These are phyloP conservation scores for Inonotus hispidus DNA, from an alignment of 1,284 basidiomycete genomes.

Conservation along the genomic window DNA sequence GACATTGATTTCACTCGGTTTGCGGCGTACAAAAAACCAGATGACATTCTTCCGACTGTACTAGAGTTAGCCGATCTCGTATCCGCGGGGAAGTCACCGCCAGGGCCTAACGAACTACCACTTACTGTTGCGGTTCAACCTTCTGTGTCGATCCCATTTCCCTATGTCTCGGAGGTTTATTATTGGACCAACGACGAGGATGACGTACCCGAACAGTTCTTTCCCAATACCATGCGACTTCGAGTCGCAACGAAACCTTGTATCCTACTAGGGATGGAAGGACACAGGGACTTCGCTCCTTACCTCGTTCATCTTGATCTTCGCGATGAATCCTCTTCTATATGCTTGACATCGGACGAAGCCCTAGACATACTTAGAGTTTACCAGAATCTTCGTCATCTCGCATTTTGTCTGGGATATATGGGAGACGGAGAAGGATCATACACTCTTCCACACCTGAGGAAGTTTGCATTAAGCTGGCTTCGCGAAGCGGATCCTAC, in stretches of 20 bases:
- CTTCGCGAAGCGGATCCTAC: not conserved
- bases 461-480: constrained; percentile 6
- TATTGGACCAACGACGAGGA: constrained; percentile 3
- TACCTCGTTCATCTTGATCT: constrained; percentile 15
- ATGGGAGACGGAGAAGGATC: not conserved
- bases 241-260: constrained; percentile 11
- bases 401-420: not conserved
- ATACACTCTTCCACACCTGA: not conserved
- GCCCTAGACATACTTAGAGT: not conserved
- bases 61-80: constrained; percentile 4
- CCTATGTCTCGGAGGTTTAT: constrained; percentile 5
- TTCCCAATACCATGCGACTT: not conserved
- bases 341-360: constrained; percentile 1
- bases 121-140: constrained; percentile 5
- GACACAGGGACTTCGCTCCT: constrained; percentile 6
- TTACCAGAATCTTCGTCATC: constrained; percentile 6
- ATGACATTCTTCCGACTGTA: constrained; percentile 6
- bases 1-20: constrained; percentile 11
- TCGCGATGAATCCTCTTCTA: not conserved
- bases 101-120: not conserved
- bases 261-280: constrained; percentile 5
- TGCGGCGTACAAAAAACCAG: constrained; percentile 4
- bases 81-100: not conserved
- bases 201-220: not conserved
- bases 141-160: not conserved